A percentile compares a stretch with the other conserved stretches of the same genome.
Conservation (phyloP, 2,329 filamentous ascomycete genomes). For the Raffaelea ambrosiae region DNA sequence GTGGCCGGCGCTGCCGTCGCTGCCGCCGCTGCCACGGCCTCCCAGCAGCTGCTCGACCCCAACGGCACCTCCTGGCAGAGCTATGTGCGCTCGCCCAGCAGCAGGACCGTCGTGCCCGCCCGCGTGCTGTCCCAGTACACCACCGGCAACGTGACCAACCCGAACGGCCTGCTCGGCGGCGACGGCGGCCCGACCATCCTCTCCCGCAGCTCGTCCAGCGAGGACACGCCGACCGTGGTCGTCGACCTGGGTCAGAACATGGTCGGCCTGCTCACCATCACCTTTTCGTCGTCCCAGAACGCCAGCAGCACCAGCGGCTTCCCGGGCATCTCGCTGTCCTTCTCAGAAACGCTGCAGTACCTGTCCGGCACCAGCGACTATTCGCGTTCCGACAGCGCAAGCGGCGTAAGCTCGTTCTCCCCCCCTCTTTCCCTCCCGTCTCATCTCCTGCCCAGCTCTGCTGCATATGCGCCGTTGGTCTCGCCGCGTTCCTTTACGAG, state of each 20-base stretch:
- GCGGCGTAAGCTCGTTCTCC: constrained; percentile 13
- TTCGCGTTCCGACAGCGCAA: constrained; percentile 35
- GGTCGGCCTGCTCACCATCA: constrained; percentile 32
- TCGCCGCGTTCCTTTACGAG: no score
- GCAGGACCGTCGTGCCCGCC: constrained; percentile 21
- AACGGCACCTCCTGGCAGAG: constrained; percentile 25
- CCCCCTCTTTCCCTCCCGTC: no score
- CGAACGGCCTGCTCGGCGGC: constrained; percentile 21
- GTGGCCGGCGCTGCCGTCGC: not conserved
- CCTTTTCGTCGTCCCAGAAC: constrained; percentile 27
- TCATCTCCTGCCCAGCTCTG: no score
- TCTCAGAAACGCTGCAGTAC: constrained; percentile 39
- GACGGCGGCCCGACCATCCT: constrained; percentile 23
- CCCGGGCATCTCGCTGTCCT: constrained; percentile 35
- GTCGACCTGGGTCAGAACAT: constrained; percentile 43
- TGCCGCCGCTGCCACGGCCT: not conserved
- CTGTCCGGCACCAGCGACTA: constrained; percentile 37
- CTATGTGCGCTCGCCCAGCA: constrained; percentile 29
- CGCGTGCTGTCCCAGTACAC: constrained; percentile 20
- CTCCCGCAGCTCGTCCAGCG: constrained; percentile 11
- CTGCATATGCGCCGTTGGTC: no score
- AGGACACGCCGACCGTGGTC: constrained; percentile 27
- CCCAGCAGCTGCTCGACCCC: constrained; percentile 8
- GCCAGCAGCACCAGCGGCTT: constrained; percentile 9
- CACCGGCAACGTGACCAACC: constrained; percentile 28